phyloP scores from a whole-genome alignment of 208 protist genomes.

The Trypanosoma boissoni region DNA sequence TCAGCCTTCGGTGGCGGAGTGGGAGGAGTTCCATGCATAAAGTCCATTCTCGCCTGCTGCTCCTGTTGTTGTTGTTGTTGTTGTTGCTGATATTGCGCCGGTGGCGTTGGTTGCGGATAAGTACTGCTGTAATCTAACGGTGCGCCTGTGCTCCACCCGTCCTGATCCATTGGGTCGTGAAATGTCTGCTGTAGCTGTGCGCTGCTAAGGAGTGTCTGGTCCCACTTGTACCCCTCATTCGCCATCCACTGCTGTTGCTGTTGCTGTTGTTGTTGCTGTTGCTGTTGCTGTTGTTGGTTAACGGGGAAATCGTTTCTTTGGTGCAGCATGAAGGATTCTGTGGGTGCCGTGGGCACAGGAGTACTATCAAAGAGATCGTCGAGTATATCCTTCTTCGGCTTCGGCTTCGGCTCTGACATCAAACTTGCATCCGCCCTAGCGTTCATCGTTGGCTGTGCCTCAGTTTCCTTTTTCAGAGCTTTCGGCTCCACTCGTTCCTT shows the following conservation, averaged over 20 bases:
- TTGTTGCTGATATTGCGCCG: constrained; percentile 26
- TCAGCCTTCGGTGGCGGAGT: constrained; percentile 19
- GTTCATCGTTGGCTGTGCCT: not conserved
- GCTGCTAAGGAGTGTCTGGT: constrained; percentile 17
- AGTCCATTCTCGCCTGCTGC: constrained; percentile 37
- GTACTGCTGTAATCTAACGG: not conserved
- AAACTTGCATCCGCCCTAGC: not conserved
- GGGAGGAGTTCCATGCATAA: constrained; percentile 25
- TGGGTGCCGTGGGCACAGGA: constrained; percentile 14
- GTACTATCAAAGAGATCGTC: constrained; percentile 72
- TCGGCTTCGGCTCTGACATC: not conserved
- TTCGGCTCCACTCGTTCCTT: constrained; percentile 1
- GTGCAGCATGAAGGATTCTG: no score
- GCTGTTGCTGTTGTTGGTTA: no score
- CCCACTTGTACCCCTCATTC: constrained; percentile 11
- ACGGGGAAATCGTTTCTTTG: no score
- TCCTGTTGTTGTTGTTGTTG: constrained; percentile 8
- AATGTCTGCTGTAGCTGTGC: constrained; percentile 11
- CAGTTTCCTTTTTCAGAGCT: not conserved
- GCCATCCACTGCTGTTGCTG: not conserved
- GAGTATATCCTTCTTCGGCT: constrained; percentile 51
- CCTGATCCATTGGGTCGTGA: constrained; percentile 26
- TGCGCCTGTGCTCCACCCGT: constrained; percentile 29
- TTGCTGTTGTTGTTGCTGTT: no score
- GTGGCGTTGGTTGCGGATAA: constrained; percentile 15